A percentile compares a stretch with the other conserved stretches of the same genome.
phyloP scores from a whole-genome alignment of 139 green algal genomes.

The Coccomyxa sp. region DNA sequence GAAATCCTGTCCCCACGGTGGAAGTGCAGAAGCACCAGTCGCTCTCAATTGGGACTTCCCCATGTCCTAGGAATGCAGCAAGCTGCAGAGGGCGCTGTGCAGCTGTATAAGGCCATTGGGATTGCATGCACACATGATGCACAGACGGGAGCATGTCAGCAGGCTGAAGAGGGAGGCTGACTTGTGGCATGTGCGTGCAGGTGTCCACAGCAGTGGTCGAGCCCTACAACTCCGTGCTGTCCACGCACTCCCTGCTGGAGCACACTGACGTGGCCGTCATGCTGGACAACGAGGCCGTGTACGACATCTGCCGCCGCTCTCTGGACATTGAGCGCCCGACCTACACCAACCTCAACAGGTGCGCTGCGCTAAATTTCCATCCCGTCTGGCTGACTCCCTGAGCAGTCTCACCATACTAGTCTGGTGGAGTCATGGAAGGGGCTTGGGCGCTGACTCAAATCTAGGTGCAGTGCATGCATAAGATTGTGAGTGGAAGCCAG shows the following conservation, averaged over 20 bases:
- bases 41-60: too few relatives aligned
- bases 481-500: too few relatives aligned
- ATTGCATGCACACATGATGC: background rate
- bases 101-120: too few relatives aligned
- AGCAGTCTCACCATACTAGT: too few relatives aligned
- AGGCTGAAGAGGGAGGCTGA: background rate
- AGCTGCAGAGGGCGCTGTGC: too few relatives aligned
- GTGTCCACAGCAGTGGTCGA: slow-evolving; percentile 94
- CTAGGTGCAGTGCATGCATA: too few relatives aligned
- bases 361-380: background rate
- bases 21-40: too few relatives aligned
- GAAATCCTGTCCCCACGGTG: too few relatives aligned
- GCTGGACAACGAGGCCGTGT: slow-evolving; percentile 97
- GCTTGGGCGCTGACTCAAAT: too few relatives aligned
- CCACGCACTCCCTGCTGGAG: slow-evolving; percentile 96
- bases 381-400: too few relatives aligned
- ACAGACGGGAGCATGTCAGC: background rate
- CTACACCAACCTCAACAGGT: slow-evolving; percentile 97
- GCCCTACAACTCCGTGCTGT: slow-evolving; percentile 97
- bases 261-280: slow-evolving; percentile 97
- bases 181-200: slow-evolving; percentile 16
- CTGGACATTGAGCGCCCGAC: slow-evolving; percentile 95
- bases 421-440: too few relatives aligned
- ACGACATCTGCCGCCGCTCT: slow-evolving; percentile 96
- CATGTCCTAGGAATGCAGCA: too few relatives aligned